These are phyloP conservation scores for Westerdykella ornata DNA, from an alignment of 2,329 filamentous ascomycete genomes.

Conservation along the genomic window DNA sequence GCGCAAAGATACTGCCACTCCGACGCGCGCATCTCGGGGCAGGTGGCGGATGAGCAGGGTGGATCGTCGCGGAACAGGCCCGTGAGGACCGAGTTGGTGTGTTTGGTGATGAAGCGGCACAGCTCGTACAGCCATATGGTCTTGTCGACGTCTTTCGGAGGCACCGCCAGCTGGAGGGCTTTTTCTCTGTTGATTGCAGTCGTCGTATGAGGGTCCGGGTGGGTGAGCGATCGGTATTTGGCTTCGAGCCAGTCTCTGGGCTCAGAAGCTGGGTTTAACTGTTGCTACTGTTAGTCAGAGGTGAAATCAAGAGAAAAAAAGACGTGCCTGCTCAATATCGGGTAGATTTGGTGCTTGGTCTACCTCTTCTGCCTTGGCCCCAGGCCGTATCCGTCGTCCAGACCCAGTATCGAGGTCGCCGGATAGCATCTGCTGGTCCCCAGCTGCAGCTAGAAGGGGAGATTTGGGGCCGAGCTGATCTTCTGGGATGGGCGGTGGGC, in stretches of 20 bases:
- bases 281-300: conserved; percentile 14
- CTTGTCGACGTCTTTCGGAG: conserved; percentile 74
- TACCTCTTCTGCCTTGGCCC: conserved; percentile 90
- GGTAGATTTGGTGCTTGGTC: conserved; percentile 82
- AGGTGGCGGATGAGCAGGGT: conserved; percentile 81
- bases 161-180: conserved; percentile 67
- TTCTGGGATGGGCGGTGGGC: conserved; percentile 88
- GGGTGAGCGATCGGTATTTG: conserved; percentile 75
- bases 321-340: conserved; percentile 71
- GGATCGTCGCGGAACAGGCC: conserved; percentile 88
- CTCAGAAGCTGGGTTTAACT: conserved; percentile 97
- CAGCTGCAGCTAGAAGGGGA: conserved; percentile 57
- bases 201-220: conserved; percentile 52
- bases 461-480: conserved; percentile 82
- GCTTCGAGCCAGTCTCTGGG: conserved; percentile 95
- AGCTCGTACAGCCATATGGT: conserved; percentile 97
- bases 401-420: conserved; percentile 64
- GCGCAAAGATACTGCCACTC: conserved; percentile 99
- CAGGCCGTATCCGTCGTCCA: conserved; percentile 79
- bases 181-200: conserved; percentile 68
- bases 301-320: background rate
- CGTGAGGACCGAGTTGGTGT: conserved; percentile 87
- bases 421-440: conserved; percentile 49
- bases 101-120: conserved; percentile 88
- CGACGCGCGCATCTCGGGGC: conserved; percentile 95